phyloP scores from a whole-genome alignment of 2,329 filamentous ascomycete genomes.

The Cercospora zeae-maydis region DNA sequence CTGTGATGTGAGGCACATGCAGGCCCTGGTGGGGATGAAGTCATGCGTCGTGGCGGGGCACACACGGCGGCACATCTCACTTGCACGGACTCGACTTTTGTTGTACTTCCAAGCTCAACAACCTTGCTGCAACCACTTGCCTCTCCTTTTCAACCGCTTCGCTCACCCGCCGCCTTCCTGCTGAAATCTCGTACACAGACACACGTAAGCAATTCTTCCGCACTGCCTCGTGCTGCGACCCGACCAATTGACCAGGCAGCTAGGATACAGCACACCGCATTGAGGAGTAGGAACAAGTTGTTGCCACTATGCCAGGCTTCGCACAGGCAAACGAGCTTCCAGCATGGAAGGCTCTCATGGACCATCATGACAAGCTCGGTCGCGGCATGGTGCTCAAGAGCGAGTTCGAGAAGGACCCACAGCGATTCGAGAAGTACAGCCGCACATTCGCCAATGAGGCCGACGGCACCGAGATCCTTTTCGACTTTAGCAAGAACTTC shows the following conservation, averaged over 20 bases:
- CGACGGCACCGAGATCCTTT: slow-evolving; percentile 81
- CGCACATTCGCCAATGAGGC: slow-evolving; percentile 76
- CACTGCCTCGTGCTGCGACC: not conserved
- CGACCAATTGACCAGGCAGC: not conserved
- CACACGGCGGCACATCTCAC: not conserved
- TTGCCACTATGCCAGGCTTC: slow-evolving; percentile 56
- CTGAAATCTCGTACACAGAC: not conserved
- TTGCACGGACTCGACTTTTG: slow-evolving; percentile 3
- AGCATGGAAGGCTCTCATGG: slow-evolving; percentile 81
- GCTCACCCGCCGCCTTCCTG: not conserved
- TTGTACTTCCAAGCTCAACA: slow-evolving; percentile 6
- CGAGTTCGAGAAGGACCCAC: slow-evolving; percentile 81
- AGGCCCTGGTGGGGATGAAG: not conserved
- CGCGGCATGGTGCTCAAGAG: slow-evolving; percentile 91
- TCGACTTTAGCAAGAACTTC: slow-evolving; percentile 99
- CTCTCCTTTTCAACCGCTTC: not conserved
- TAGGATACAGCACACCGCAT: slow-evolving; percentile 2
- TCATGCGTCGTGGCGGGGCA: slow-evolving; percentile 4
- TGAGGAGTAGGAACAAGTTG: not conserved
- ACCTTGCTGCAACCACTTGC: not conserved
- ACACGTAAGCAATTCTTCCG: slow-evolving; percentile 1
- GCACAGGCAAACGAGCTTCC: slow-evolving; percentile 80
- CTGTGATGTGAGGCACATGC: no score
- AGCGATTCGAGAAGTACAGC: slow-evolving; percentile 87
- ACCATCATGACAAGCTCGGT: slow-evolving; percentile 80